Evolutionary conservation across 306 rosid species (phyloP).

Genomic region (Acmispon strigosus): DNA sequence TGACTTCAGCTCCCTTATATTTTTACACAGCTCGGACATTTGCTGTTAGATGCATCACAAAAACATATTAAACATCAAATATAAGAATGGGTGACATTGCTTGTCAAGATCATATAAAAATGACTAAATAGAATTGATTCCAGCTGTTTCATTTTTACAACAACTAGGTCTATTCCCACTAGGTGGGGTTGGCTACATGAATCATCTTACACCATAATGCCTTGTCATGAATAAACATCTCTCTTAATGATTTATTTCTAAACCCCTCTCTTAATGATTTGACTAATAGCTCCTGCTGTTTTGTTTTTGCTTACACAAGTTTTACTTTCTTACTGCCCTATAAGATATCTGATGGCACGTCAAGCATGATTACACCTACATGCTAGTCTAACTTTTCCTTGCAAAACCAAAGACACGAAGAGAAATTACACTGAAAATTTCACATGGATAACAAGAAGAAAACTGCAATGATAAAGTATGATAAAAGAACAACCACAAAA

Average conservation of each 20-base stretch:
- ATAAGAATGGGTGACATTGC: neutral
- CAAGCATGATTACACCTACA: neutral
- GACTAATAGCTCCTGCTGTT: no score
- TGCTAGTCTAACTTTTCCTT: neutral
- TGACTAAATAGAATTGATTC: neutral
- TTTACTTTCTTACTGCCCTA: neutral
- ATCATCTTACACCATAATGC: no score
- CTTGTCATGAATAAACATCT: no score
- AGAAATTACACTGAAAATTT: neutral
- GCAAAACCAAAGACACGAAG: neutral
- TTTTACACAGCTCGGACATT: conserved; percentile 69
- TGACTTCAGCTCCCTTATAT: conserved; percentile 80
- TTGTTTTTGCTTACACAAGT: neutral
- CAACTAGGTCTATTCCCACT: no score
- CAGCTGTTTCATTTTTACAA: neutral
- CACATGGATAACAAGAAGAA: neutral
- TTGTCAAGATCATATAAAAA: neutral
- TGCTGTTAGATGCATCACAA: conserved; percentile 34
- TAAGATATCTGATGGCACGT: neutral
- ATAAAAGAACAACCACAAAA: neutral
- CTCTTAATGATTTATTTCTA: no score
- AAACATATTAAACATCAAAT: conserved; percentile 20
- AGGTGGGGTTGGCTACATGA: no score
- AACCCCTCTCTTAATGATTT: no score
- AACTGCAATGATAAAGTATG: neutral